Evolutionary conservation across 164 flowering plant genomes (phyloP).

Genomic region (Chimonanthus salicifolius): DNA sequence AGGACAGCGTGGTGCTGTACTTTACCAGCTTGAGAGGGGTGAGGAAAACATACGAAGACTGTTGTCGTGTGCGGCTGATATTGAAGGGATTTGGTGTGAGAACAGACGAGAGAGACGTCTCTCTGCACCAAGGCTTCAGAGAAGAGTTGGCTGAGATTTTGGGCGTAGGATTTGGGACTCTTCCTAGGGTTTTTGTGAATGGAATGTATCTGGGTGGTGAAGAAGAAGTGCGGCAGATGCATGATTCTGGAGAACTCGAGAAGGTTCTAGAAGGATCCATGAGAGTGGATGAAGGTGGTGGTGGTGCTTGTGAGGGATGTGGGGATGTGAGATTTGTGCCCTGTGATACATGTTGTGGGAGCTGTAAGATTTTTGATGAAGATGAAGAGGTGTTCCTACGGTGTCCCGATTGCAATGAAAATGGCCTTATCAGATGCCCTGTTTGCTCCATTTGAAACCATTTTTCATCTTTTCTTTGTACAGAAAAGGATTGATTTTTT

Average conservation of each 20-base stretch:
- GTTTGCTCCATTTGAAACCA: conserved; percentile 41
- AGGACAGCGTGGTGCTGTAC: conserved; percentile 60
- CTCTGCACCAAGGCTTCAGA: conserved; percentile 79
- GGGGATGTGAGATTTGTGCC: conserved; percentile 83
- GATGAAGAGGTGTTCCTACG: conserved; percentile 52
- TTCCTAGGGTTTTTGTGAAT: conserved; percentile 75
- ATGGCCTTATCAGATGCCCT: conserved; percentile 74
- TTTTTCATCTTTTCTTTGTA: too few relatives aligned
- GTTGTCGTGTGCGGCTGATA: conserved; percentile 59
- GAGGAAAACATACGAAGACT: conserved; percentile 88
- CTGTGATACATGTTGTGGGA: conserved; percentile 82
- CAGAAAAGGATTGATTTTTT: background rate
- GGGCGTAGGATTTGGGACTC: conserved; percentile 34
- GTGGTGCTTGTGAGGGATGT: conserved; percentile 62
- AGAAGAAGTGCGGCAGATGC: conserved; percentile 57
- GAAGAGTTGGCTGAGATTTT: conserved; percentile 62
- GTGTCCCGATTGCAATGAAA: conserved; percentile 88
- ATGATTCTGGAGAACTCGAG: conserved; percentile 75
- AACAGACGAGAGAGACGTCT: conserved; percentile 87
- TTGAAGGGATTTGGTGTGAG: conserved; percentile 52
- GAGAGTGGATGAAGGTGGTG: conserved; percentile 30
- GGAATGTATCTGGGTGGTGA: conserved; percentile 66
- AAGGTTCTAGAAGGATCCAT: conserved; percentile 51
- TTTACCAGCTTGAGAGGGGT: conserved; percentile 87
- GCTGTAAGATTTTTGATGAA: conserved; percentile 58